Conservation (phyloP, 441 rosid genomes). For the Adansonia grandidieri region DNA sequence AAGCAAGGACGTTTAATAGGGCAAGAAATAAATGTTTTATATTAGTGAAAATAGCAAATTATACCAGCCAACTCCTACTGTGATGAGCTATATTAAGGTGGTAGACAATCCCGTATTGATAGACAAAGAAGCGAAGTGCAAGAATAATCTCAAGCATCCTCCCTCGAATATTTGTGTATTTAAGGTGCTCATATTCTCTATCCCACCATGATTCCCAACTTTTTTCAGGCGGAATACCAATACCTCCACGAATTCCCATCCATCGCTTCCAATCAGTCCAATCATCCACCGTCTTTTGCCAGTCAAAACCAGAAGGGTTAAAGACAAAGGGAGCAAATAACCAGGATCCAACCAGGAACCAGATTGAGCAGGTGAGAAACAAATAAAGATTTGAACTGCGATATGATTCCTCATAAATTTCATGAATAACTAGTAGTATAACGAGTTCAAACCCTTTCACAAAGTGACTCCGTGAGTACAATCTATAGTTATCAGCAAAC, state of each 20-base stretch:
- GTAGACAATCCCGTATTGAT: slow-evolving; percentile 92
- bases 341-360: slow-evolving; percentile 97
- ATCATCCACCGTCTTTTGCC: slow-evolving; percentile 98
- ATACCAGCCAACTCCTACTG: slow-evolving; percentile 66
- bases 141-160: slow-evolving; percentile 75
- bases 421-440: slow-evolving; percentile 66
- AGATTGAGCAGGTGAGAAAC: slow-evolving; percentile 75
- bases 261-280: slow-evolving; percentile 99
- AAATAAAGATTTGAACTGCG: slow-evolving; percentile 70
- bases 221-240: slow-evolving; percentile 70
- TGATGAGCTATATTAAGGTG: slow-evolving; percentile 82
- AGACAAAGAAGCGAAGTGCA: slow-evolving; percentile 79
- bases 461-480: slow-evolving; percentile 94
- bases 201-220: slow-evolving; percentile 99
- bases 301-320: slow-evolving; percentile 96
- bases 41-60: slow-evolving; percentile 13
- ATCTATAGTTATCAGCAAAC: slow-evolving; percentile 90
- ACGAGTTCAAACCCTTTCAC: slow-evolving; percentile 87
- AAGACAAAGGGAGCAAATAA: slow-evolving; percentile 92
- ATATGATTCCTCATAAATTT: slow-evolving; percentile 70
- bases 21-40: slow-evolving; percentile 9
- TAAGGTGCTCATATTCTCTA: slow-evolving; percentile 84
- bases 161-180: slow-evolving; percentile 69
- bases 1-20: background rate
- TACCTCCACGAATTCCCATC: slow-evolving; percentile 94